phyloP scores from a whole-genome alignment of 495 filamentous ascomycete genomes.

The Bombardia bombarda region DNA sequence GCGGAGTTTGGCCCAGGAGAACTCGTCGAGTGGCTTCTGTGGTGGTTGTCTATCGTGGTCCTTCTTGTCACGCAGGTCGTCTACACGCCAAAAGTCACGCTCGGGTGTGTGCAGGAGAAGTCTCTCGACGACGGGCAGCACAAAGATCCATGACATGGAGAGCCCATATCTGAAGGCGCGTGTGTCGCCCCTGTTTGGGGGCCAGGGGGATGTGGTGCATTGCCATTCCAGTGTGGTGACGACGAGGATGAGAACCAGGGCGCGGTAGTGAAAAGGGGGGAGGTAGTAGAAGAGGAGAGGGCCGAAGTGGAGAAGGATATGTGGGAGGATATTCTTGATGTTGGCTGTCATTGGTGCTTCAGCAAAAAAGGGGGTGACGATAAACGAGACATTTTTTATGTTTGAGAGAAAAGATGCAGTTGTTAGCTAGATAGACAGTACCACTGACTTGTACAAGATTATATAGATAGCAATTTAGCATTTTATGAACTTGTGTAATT shows the following conservation, averaged over 20 bases:
- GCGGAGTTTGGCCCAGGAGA: slow-evolving; percentile 3
- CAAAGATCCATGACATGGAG: slow-evolving; percentile 9
- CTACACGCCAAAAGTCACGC: slow-evolving; percentile 7
- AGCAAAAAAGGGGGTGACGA: too few relatives aligned
- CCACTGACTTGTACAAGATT: too few relatives aligned
- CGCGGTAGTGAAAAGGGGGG: slow-evolving; percentile 9
- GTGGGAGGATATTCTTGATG: slow-evolving; percentile 10
- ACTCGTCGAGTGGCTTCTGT: neutral
- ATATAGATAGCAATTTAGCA: too few relatives aligned
- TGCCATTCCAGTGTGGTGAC: slow-evolving; percentile 6
- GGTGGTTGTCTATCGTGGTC: too few relatives aligned
- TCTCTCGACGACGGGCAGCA: slow-evolving; percentile 5
- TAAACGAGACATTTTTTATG: too few relatives aligned
- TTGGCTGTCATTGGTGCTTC: too few relatives aligned
- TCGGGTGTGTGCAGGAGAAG: slow-evolving; percentile 8
- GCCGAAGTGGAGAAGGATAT: slow-evolving; percentile 7
- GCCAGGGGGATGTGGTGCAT: slow-evolving; percentile 9
- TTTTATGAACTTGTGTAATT: too few relatives aligned
- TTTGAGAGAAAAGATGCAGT: too few relatives aligned
- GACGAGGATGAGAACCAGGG: neutral
- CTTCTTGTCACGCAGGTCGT: neutral
- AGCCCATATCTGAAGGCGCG: slow-evolving; percentile 11
- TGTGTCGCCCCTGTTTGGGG: slow-evolving; percentile 5
- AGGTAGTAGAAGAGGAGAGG: slow-evolving; percentile 3
- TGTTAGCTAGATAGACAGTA: too few relatives aligned